phyloP scores from a whole-genome alignment of 768 basidiomycete species.

The Tremella yokohamensis region DNA sequence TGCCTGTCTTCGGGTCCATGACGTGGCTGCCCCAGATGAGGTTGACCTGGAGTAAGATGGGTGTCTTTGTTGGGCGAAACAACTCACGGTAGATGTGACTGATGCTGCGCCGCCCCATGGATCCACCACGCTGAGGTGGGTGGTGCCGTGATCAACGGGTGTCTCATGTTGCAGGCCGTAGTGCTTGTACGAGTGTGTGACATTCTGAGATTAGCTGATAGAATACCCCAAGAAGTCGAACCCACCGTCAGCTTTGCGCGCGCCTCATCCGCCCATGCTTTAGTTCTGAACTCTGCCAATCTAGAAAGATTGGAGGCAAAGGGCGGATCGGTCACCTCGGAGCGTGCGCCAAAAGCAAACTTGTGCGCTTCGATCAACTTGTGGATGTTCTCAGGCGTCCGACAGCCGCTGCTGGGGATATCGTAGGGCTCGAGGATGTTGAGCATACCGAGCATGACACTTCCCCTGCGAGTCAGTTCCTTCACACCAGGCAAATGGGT shows the following conservation, averaged over 20 bases:
- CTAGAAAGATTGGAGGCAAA: slow-evolving; percentile 59
- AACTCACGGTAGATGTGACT: slow-evolving; percentile 66
- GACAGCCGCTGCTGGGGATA: slow-evolving; percentile 11
- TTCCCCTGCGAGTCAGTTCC: slow-evolving; percentile 58
- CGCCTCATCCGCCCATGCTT: slow-evolving; percentile 60
- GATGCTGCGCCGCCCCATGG: slow-evolving; percentile 76
- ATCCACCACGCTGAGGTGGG: slow-evolving; percentile 80
- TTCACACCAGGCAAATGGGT: neutral
- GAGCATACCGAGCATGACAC: slow-evolving; percentile 85
- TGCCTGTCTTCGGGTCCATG: slow-evolving; percentile 78
- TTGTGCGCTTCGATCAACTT: slow-evolving; percentile 80
- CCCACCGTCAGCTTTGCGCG: slow-evolving; percentile 71
- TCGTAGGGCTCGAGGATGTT: slow-evolving; percentile 77
- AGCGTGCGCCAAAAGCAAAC: slow-evolving; percentile 65
- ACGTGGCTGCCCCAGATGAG: slow-evolving; percentile 83
- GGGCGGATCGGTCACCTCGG: slow-evolving; percentile 73
- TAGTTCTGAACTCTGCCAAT: slow-evolving; percentile 59
- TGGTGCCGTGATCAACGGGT: slow-evolving; percentile 83
- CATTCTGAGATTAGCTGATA: slow-evolving; percentile 57
- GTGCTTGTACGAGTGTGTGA: slow-evolving; percentile 74
- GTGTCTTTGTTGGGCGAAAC: neutral
- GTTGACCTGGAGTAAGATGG: slow-evolving; percentile 60
- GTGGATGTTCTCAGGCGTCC: slow-evolving; percentile 63
- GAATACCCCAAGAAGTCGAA: slow-evolving; percentile 8
- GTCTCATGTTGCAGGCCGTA: slow-evolving; percentile 80